phyloP scores from a whole-genome alignment of 148 eudicot species.

The Hydrangea macrophylla region DNA sequence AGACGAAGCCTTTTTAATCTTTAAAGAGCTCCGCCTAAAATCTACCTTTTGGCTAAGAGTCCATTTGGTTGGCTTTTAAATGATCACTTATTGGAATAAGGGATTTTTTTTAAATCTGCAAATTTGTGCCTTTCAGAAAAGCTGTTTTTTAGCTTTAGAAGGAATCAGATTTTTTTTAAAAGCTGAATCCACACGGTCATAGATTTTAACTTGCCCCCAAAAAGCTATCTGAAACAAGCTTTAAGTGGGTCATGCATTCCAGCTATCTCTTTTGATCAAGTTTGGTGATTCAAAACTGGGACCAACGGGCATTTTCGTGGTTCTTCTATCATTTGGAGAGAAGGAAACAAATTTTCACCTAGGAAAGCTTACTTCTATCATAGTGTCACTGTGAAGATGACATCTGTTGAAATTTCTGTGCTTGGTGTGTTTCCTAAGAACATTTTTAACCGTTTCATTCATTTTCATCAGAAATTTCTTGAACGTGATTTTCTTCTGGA shows the following conservation, averaged over 20 bases:
- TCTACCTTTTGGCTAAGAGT: neutral
- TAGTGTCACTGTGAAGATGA: neutral
- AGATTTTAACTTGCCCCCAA: too few relatives aligned
- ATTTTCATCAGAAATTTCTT: slow-evolving; percentile 75
- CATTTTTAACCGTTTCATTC: neutral
- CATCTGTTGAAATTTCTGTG: slow-evolving; percentile 4
- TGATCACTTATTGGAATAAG: too few relatives aligned
- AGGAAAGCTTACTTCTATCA: neutral
- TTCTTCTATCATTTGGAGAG: neutral
- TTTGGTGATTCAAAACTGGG: neutral
- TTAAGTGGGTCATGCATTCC: neutral
- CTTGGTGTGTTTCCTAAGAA: neutral
- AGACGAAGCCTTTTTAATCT: neutral
- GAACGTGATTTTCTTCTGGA: slow-evolving; percentile 76
- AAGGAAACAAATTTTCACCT: too few relatives aligned
- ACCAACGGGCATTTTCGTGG: neutral
- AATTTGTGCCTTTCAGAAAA: too few relatives aligned
- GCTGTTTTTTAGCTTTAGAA: too few relatives aligned
- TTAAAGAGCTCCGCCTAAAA: slow-evolving; percentile 2
- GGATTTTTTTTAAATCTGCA: too few relatives aligned
- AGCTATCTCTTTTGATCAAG: neutral
- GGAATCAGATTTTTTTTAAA: too few relatives aligned
- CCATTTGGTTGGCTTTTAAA: too few relatives aligned
- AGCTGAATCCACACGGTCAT: too few relatives aligned
- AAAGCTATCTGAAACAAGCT: too few relatives aligned